phyloP scores from a whole-genome alignment of 2,329 filamentous ascomycete genomes.

The Bertia moriformis region DNA sequence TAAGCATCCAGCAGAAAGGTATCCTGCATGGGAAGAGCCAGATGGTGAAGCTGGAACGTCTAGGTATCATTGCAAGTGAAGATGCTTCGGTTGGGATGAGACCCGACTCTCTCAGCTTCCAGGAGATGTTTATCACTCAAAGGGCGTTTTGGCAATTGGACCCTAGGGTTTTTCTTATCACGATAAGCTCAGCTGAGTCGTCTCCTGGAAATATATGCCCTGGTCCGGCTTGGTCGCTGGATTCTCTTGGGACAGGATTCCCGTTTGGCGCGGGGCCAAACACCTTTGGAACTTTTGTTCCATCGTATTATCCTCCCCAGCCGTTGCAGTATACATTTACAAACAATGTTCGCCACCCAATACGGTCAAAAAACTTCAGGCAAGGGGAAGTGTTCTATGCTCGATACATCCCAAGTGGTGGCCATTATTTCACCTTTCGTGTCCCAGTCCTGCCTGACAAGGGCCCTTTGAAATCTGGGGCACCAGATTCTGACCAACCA shows the following conservation, averaged over 20 bases:
- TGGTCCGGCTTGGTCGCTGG: constrained; percentile 24
- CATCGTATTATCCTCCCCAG: constrained; percentile 77
- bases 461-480: no score
- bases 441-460: no score
- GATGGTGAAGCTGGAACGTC: background rate
- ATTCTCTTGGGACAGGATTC: constrained; percentile 12
- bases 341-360: constrained; percentile 66
- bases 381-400: constrained; percentile 87
- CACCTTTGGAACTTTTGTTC: constrained; percentile 53
- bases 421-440: constrained; percentile 79
- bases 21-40: constrained; percentile 6
- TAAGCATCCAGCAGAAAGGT: constrained; percentile 4
- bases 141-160: constrained; percentile 87
- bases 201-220: constrained; percentile 34
- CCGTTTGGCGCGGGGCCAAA: constrained; percentile 10
- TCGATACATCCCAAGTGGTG: constrained; percentile 67
- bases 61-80: constrained; percentile 63
- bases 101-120: constrained; percentile 53
- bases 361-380: constrained; percentile 73
- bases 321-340: constrained; percentile 71
- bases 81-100: constrained; percentile 63
- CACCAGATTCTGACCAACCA: no score
- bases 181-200: constrained; percentile 25
- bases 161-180: constrained; percentile 60
- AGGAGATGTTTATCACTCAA: constrained; percentile 67